phyloP scores from a whole-genome alignment of 1,284 basidiomycete species.

The Fistulinella cinereoalba region DNA sequence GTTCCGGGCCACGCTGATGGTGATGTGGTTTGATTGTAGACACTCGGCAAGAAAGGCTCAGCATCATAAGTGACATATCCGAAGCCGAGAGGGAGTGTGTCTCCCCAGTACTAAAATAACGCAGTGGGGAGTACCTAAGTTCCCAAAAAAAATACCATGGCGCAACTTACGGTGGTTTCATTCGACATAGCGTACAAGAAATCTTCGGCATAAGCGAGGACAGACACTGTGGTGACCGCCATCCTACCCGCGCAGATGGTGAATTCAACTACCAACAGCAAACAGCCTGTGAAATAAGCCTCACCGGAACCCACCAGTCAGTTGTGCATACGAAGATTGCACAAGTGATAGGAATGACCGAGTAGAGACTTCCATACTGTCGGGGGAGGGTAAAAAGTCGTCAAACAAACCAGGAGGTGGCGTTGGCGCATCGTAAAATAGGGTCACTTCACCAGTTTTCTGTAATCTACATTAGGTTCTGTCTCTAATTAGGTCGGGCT shows the following conservation, averaged over 20 bases:
- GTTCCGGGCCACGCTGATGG: conserved; percentile 52
- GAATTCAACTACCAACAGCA: neutral
- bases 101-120: conserved; percentile 13
- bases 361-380: conserved; percentile 33
- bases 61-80: conserved; percentile 48
- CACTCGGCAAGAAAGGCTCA: conserved; percentile 52
- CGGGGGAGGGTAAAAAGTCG: conserved; percentile 33
- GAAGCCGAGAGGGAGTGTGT: conserved; percentile 17
- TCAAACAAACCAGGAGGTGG: conserved; percentile 45
- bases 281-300: conserved; percentile 1
- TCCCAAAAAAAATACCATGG: neutral
- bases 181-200: conserved; percentile 16
- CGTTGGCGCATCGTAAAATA: conserved; percentile 45
- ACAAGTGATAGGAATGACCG: conserved; percentile 38
- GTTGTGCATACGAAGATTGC: conserved; percentile 17
- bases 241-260: conserved; percentile 9
- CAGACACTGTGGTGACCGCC: conserved; percentile 24
- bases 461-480: too few species aligned
- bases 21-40: conserved; percentile 41
- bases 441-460: conserved; percentile 21
- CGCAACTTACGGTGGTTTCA: conserved; percentile 15
- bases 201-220: conserved; percentile 20
- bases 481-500: too few species aligned
- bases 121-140: too few species aligned
- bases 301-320: conserved; percentile 23